Percentiles rank a stretch among this genome's conserved stretches.
Conservation (phyloP, 176 grass and related monocot species). For the Chloris gayana region DNA sequence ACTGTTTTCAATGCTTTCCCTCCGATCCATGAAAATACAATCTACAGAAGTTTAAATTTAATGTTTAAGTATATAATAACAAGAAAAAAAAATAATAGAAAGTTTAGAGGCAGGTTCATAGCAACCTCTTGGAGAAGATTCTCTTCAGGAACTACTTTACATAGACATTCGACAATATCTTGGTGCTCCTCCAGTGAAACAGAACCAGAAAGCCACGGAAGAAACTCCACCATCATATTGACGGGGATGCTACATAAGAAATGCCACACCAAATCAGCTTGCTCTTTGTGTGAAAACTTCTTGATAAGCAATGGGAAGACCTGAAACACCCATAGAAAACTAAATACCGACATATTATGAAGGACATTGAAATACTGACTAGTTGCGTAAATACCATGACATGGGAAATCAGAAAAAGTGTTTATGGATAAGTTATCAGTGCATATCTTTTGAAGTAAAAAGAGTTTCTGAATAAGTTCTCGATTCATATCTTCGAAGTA, state of each 20-base stretch:
- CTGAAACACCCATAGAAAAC: slow-evolving; percentile 44
- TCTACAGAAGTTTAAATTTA: slow-evolving; percentile 45
- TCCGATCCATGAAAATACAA: slow-evolving; percentile 80
- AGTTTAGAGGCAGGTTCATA: slow-evolving; percentile 6
- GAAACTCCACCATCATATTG: slow-evolving; percentile 82
- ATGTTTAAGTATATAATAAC: slow-evolving; percentile 31
- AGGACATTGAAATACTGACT: neutral
- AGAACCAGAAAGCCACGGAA: slow-evolving; percentile 79
- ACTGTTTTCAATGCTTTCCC: slow-evolving; percentile 44
- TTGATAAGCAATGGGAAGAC: slow-evolving; percentile 78
- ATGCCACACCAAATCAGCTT: slow-evolving; percentile 90
- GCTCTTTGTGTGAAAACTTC: slow-evolving; percentile 84
- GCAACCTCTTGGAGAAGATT: slow-evolving; percentile 79
- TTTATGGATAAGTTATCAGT: neutral
- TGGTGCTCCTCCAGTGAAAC: slow-evolving; percentile 74
- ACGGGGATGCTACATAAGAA: slow-evolving; percentile 88
- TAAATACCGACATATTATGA: slow-evolving; percentile 23
- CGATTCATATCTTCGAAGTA: neutral
- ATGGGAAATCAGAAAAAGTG: neutral
- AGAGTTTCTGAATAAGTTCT: neutral
- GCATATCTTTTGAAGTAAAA: slow-evolving; percentile 5
- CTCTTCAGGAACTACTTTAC: slow-evolving; percentile 73
- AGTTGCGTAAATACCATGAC: neutral
- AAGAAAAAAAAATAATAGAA: slow-evolving; percentile 1
- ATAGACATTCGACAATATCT: slow-evolving; percentile 69